Conservation (phyloP, 306 rosid species). For the Castanopsis chinensis region DNA sequence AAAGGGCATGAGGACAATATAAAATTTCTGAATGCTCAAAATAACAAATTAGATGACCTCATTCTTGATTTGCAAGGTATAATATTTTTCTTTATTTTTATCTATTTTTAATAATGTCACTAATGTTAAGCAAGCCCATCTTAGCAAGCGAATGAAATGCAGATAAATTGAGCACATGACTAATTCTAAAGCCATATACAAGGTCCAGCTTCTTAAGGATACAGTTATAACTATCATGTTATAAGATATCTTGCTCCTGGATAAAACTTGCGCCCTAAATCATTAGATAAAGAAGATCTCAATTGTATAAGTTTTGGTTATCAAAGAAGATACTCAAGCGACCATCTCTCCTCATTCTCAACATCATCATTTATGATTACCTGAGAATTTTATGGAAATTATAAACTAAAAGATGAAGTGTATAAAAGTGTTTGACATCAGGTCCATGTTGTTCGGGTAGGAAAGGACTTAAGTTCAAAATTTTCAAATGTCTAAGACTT, state of each 20-base stretch:
- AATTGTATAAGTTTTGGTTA: conserved; percentile 1
- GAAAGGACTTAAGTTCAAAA: neutral
- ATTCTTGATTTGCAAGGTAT: conserved; percentile 81
- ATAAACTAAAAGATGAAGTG: neutral
- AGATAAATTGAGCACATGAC: neutral
- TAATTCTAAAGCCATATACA: neutral
- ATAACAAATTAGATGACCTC: conserved; percentile 58
- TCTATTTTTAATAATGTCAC: neutral
- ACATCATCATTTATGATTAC: neutral
- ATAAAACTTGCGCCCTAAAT: neutral
- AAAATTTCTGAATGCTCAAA: conserved; percentile 50
- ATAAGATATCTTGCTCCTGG: conserved; percentile 8
- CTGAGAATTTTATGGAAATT: neutral
- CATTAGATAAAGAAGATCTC: neutral
- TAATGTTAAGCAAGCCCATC: neutral
- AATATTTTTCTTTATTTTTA: neutral
- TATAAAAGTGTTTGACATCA: neutral
- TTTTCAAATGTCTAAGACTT: neutral
- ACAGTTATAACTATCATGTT: conserved; percentile 10
- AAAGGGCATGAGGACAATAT: conserved; percentile 75
- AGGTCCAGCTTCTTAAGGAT: conserved; percentile 4
- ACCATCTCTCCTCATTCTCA: neutral
- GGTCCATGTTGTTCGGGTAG: neutral
- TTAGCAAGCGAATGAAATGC: neutral
- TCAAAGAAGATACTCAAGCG: neutral